A percentile compares a stretch with the other conserved stretches of the same genome.
Evolutionary conservation across 257 asterid genomes (phyloP).

Genomic region (Leptodermis oblonga): DNA sequence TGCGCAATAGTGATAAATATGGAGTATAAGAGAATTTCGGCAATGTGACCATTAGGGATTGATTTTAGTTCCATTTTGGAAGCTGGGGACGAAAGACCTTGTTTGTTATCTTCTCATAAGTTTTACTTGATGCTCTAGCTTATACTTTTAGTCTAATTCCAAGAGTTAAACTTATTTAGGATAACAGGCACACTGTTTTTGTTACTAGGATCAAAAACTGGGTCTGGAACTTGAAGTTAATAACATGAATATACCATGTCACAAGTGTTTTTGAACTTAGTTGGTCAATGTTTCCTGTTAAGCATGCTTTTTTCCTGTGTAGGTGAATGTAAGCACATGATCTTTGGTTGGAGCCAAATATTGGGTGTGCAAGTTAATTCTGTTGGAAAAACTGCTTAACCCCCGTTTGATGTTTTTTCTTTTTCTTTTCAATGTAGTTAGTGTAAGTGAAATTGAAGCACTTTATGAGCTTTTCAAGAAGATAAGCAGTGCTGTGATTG

Average conservation of each 20-base stretch:
- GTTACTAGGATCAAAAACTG: not conserved
- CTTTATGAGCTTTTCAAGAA: conserved; percentile 93
- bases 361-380: not conserved
- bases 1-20: not conserved
- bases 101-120: not conserved
- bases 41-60: not conserved
- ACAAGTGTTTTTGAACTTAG: not conserved
- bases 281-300: not conserved
- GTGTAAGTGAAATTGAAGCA: conserved; percentile 98
- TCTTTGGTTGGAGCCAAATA: not conserved
- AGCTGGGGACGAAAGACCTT: not conserved
- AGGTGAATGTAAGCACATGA: too few species aligned
- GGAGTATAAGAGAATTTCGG: not conserved
- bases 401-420: conserved; percentile 9
- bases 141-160: not conserved
- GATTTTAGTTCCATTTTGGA: not conserved
- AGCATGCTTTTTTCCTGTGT: too few species aligned
- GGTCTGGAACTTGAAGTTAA: too few species aligned
- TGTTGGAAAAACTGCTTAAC: not conserved
- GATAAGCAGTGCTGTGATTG: conserved; percentile 98
- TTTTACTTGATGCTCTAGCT: not conserved
- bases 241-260: not conserved
- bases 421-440: conserved; percentile 54
- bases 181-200: not conserved
- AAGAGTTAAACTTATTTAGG: not conserved